Evolutionary conservation across 208 protist species (phyloP), one percentile per base, ranked within the genome.

Genomic region (Crithidia sp.): DNA sequence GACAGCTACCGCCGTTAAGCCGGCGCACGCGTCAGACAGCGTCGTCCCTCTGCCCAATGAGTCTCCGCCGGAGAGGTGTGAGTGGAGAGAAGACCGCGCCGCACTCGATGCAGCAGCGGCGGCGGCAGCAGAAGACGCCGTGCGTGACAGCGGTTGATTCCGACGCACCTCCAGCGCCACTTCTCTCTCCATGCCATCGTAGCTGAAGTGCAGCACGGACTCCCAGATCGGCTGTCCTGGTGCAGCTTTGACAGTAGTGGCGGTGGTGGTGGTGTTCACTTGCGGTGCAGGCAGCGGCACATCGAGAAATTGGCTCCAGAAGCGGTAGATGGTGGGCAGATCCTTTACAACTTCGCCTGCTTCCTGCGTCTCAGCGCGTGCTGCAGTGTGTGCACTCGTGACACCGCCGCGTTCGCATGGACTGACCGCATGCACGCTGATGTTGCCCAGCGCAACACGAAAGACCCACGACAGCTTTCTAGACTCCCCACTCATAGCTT

Each of bases 151-250:
- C 55, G 40, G 58, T 43, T 36, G 41, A 16, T n/a, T 67, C 43
- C 45, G 62, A 1, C 7, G 28, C 58, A 74, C 47, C 55, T 65
- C 50, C 39, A 83, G 54, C 10, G 64, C 19, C 7, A 83, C 36
- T 39, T 79, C 62, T 55, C 71, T 67, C 55, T 79, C 78, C 64
- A 76, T 72, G 16, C 78, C 78, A 36, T 83, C 78, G 45, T 58
- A 83, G 44, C 63, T 63, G 16, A 83, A 69, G 39, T 67, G 67
- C 36, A 82, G 56, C 19, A n/a, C 47, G 10, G 65, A 19, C 43
- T 37, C 39, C 65, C 61, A 75, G 13, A 41, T 17, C n/a, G 58
- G 57, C 16, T 58, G 3, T 7, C 28, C 28, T 28, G 28, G 28
- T 28, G 28, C 28, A 28, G 28, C 28, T 28, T 28, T 28, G 28